phyloP scores from a whole-genome alignment of 1,284 basidiomycete species.

The Cryptococcus sp. region DNA sequence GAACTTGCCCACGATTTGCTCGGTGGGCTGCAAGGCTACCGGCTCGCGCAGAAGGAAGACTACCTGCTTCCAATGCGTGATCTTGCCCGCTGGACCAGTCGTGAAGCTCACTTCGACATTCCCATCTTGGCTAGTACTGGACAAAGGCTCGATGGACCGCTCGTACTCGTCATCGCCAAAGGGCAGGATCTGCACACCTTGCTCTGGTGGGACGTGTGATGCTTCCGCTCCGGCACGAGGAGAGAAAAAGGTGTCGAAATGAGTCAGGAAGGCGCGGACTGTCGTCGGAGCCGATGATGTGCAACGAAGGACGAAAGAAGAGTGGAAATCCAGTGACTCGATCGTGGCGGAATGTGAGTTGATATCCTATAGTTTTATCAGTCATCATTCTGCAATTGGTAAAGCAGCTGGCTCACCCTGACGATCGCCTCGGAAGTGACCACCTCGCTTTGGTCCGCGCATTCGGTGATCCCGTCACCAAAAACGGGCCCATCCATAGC shows the following conservation, averaged over 20 bases:
- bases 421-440: conserved; percentile 68
- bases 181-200: conserved; percentile 37
- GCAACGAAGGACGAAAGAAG: conserved; percentile 69
- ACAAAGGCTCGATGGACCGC: conserved; percentile 22
- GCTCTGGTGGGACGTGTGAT: conserved; percentile 57
- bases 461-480: conserved; percentile 78
- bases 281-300: conserved; percentile 64
- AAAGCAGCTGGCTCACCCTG: conserved; percentile 60
- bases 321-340: conserved; percentile 75
- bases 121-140: conserved; percentile 47
- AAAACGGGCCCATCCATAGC: conserved; percentile 68
- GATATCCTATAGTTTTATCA: conserved; percentile 62
- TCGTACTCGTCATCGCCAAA: conserved; percentile 40
- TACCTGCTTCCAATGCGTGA: conserved; percentile 99
- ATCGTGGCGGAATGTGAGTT: conserved; percentile 65
- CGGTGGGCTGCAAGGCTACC: conserved; percentile 71
- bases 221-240: conserved; percentile 54
- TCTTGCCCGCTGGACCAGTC: conserved; percentile 76
- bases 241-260: conserved; percentile 93
- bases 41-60: conserved; percentile 83
- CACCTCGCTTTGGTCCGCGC: conserved; percentile 70
- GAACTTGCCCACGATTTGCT: conserved; percentile 76
- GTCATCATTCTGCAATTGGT: background rate
- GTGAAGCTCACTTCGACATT: conserved; percentile 74
- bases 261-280: conserved; percentile 81